Evolutionary conservation across 176 grass and related monocot species (phyloP).

Genomic region (Triticum timopheevii): DNA sequence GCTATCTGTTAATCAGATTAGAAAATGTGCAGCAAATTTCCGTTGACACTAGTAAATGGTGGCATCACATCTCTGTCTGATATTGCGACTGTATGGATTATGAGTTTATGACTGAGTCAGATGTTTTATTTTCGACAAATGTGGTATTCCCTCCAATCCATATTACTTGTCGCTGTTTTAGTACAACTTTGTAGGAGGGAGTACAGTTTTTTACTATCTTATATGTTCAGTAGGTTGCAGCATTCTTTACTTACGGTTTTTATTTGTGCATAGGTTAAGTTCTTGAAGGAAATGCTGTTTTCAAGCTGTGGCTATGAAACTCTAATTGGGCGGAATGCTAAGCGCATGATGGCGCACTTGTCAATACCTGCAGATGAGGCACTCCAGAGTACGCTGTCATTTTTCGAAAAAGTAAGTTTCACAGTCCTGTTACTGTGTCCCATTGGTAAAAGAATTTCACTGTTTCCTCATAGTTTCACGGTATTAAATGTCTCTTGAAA

Average conservation of each 20-base stretch:
- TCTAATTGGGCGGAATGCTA: constrained; percentile 69
- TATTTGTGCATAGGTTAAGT: constrained; percentile 58
- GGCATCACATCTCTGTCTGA: not conserved
- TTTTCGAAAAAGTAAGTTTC: constrained; percentile 82
- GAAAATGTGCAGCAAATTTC: not conserved
- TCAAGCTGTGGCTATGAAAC: constrained; percentile 47
- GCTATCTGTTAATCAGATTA: not conserved
- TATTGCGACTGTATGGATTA: not conserved
- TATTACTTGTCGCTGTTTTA: not conserved
- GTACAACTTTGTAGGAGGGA: too few relatives aligned
- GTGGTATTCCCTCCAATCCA: too few relatives aligned
- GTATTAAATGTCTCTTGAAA: not conserved
- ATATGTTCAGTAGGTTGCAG: not conserved
- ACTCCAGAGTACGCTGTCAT: constrained; percentile 76
- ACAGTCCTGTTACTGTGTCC: not conserved
- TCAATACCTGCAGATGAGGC: constrained; percentile 72
- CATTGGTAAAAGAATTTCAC: not conserved
- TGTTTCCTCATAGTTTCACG: constrained; percentile 2
- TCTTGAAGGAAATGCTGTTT: constrained; percentile 73
- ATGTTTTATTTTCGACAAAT: not conserved
- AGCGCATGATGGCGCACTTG: constrained; percentile 77
- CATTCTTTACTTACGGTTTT: constrained; percentile 20
- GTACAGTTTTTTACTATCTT: too few relatives aligned
- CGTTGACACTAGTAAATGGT: not conserved
- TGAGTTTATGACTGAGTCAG: not conserved